Percentiles rank a stretch among this genome's conserved stretches.
Evolutionary conservation across 495 filamentous ascomycete genomes (phyloP).

Genomic region (Lophium mytilinum): DNA sequence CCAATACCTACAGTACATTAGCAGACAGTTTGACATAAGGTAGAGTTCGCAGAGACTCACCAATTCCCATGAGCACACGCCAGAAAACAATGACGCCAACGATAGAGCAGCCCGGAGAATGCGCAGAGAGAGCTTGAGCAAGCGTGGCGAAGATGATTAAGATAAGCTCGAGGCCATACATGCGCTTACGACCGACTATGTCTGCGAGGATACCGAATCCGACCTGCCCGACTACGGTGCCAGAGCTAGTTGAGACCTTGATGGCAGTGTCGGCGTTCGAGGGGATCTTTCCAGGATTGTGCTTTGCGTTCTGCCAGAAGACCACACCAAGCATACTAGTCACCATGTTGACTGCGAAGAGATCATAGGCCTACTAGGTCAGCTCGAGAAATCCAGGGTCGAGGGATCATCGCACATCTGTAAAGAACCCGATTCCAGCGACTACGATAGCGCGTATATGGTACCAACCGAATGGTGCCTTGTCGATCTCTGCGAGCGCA

Average conservation of each 20-base stretch:
- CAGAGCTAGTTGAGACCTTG: constrained; percentile 80
- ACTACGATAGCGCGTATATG: constrained; percentile 68
- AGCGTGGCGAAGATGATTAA: constrained; percentile 81
- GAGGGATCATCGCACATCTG: constrained; percentile 40
- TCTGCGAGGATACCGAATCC: constrained; percentile 77
- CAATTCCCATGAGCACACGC: constrained; percentile 64
- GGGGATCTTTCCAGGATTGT: constrained; percentile 41
- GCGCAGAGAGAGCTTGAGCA: constrained; percentile 62
- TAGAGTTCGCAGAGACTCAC: constrained; percentile 14
- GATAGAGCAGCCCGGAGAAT: constrained; percentile 60
- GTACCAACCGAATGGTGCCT: constrained; percentile 72
- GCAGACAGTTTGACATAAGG: not conserved
- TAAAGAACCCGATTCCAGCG: constrained; percentile 81
- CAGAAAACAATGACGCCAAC: constrained; percentile 79
- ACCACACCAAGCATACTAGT: constrained; percentile 62
- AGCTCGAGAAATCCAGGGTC: too few relatives aligned
- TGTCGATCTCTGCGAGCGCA: constrained; percentile 71
- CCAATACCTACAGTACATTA: constrained; percentile 53
- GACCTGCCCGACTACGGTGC: constrained; percentile 79
- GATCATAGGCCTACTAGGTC: constrained; percentile 46
- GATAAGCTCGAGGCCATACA: constrained; percentile 86
- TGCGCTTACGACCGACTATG: constrained; percentile 66
- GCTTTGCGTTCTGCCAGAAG: constrained; percentile 50
- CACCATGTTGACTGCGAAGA: constrained; percentile 67
- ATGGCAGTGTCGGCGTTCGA: constrained; percentile 64